Evolutionary conservation across 371 early-diverging fungal genomes (phyloP).

Genomic region (Lichtheimia ornata): DNA sequence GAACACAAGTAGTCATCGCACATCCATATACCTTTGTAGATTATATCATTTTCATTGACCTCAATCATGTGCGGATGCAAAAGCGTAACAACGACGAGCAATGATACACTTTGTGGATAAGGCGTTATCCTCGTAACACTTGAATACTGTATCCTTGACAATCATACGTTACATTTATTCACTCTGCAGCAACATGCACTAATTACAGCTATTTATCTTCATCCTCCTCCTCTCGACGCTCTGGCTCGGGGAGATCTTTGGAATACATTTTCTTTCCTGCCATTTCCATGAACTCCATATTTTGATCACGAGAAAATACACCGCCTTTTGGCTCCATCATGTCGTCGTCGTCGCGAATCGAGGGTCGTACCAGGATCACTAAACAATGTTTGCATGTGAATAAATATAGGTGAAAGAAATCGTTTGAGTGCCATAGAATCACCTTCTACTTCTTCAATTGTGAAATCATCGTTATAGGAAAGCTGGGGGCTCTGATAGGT

Average conservation of each 20-base stretch:
- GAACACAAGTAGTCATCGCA: too few species aligned
- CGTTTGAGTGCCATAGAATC: conserved; percentile 7
- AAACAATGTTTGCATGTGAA: conserved; percentile 7
- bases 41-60: too few species aligned
- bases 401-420: background rate
- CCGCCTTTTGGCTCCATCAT: conserved; percentile 36
- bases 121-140: too few species aligned
- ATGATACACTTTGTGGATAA: too few species aligned
- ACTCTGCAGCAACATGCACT: too few species aligned
- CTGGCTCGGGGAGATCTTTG: conserved; percentile 49
- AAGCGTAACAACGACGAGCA: too few species aligned
- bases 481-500: conserved; percentile 70
- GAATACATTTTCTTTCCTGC: conserved; percentile 81
- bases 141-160: too few species aligned
- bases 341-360: conserved; percentile 60
- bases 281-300: conserved; percentile 87
- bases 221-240: conserved; percentile 1
- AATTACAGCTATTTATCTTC: background rate
- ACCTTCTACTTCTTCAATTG: conserved; percentile 76
- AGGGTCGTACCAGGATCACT: conserved; percentile 74
- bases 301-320: conserved; percentile 69
- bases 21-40: too few species aligned
- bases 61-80: too few species aligned
- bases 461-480: conserved; percentile 55
- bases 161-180: too few species aligned